phyloP scores from a whole-genome alignment of 2,329 filamentous ascomycete species.

The Aspergillus aculeatus region DNA sequence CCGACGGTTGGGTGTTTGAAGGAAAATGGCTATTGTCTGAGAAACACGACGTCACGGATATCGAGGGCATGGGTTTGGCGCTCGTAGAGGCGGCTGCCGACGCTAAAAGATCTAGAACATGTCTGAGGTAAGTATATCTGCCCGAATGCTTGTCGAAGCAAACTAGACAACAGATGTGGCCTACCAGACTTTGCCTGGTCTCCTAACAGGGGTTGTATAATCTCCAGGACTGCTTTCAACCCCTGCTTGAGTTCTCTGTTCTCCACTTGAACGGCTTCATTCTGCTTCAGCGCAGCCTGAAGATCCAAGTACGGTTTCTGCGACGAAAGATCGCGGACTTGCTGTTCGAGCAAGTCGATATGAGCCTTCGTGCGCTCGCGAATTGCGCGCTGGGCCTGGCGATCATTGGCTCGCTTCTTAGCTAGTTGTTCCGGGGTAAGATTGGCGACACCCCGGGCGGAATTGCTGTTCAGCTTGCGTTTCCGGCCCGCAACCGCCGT shows the following conservation, averaged over 20 bases:
- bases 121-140: background rate
- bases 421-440: constrained; percentile 84
- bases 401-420: constrained; percentile 87
- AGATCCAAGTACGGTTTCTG: constrained; percentile 83
- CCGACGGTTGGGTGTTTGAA: constrained; percentile 18
- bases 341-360: constrained; percentile 71
- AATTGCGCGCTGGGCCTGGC: constrained; percentile 82
- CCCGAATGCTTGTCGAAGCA: background rate
- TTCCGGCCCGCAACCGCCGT: constrained; percentile 35
- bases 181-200: constrained; percentile 47
- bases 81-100: constrained; percentile 18
- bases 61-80: constrained; percentile 15
- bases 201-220: constrained; percentile 45
- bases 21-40: constrained; percentile 27
- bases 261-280: constrained; percentile 74
- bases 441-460: constrained; percentile 75
- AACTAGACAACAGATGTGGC: constrained; percentile 12
- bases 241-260: constrained; percentile 74
- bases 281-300: constrained; percentile 70
- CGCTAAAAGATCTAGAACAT: constrained; percentile 13
- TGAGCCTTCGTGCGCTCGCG: constrained; percentile 77
- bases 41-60: constrained; percentile 26
- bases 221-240: constrained; percentile 63
- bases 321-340: constrained; percentile 72
- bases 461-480: constrained; percentile 43